phyloP scores from a whole-genome alignment of 2,329 filamentous ascomycete genomes.

The Fusarium piperis region DNA sequence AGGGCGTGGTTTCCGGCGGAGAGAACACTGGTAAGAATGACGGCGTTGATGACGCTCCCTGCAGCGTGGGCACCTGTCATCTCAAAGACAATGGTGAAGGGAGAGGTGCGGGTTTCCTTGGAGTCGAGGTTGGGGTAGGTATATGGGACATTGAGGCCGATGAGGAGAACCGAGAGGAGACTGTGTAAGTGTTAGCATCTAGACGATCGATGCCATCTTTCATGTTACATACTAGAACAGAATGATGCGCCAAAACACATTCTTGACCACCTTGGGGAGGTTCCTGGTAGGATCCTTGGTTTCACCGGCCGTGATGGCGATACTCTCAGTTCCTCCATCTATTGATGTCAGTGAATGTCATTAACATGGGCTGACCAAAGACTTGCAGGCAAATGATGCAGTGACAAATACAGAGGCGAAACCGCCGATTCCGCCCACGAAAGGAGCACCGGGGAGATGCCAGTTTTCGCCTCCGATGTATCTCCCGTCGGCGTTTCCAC shows the following conservation, averaged over 20 bases:
- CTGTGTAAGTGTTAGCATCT: slow-evolving; percentile 30
- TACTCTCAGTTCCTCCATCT: slow-evolving; percentile 67
- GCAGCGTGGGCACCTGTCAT: slow-evolving; percentile 63
- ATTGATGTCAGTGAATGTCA: not conserved
- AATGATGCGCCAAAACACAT: slow-evolving; percentile 71
- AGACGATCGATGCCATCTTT: too few relatives aligned
- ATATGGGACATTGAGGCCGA: slow-evolving; percentile 70
- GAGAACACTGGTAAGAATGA: slow-evolving; percentile 56
- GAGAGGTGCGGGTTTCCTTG: slow-evolving; percentile 49
- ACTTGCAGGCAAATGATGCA: slow-evolving; percentile 65
- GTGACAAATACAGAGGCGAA: slow-evolving; percentile 69
- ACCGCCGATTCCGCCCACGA: slow-evolving; percentile 71
- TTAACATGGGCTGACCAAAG: accelerated
- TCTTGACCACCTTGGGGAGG: slow-evolving; percentile 70
- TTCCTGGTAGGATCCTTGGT: slow-evolving; percentile 70
- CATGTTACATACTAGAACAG: slow-evolving; percentile 54
- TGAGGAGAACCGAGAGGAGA: slow-evolving; percentile 50
- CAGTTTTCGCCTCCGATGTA: slow-evolving; percentile 70
- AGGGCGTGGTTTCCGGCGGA: slow-evolving; percentile 52
- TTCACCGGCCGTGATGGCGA: slow-evolving; percentile 73
- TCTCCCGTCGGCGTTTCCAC: slow-evolving; percentile 61
- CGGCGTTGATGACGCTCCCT: slow-evolving; percentile 67
- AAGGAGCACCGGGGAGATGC: slow-evolving; percentile 68
- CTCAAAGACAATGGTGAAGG: slow-evolving; percentile 67
- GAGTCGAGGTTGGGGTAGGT: slow-evolving; percentile 49